These are phyloP conservation scores for Hypholoma sublateritium DNA, from an alignment of 768 basidiomycete species.

Conservation along the genomic window DNA sequence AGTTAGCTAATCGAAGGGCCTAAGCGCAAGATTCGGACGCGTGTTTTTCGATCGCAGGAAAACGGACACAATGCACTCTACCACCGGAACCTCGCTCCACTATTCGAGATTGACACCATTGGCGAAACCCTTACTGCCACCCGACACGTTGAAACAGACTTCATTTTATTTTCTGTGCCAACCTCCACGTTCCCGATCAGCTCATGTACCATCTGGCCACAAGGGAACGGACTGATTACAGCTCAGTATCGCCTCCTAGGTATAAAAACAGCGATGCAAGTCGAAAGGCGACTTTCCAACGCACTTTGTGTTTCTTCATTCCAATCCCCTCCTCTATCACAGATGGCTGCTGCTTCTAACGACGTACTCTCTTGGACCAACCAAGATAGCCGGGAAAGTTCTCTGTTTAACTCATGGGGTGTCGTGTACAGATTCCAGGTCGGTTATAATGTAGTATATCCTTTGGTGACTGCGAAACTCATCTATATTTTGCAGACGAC, in stretches of 20 bases:
- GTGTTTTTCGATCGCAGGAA: slow-evolving; percentile 70
- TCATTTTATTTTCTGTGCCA: slow-evolving; percentile 61
- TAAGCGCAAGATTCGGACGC: slow-evolving; percentile 54
- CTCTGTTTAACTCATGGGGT: slow-evolving; percentile 80
- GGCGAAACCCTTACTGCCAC: slow-evolving; percentile 63
- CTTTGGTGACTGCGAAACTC: slow-evolving; percentile 5
- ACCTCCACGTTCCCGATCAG: slow-evolving; percentile 78
- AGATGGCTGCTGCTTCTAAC: slow-evolving; percentile 42
- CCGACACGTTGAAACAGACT: slow-evolving; percentile 73
- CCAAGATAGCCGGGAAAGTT: slow-evolving; percentile 81
- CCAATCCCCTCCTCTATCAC: slow-evolving; percentile 23
- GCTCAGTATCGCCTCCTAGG: slow-evolving; percentile 42
- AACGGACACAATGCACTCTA: slow-evolving; percentile 36
- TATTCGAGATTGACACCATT: slow-evolving; percentile 51
- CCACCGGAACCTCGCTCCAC: slow-evolving; percentile 73
- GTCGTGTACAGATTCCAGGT: slow-evolving; percentile 82
- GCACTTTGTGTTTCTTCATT: slow-evolving; percentile 19
- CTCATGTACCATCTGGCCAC: slow-evolving; percentile 51
- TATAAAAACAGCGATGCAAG: slow-evolving; percentile 55
- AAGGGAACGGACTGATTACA: slow-evolving; percentile 33
- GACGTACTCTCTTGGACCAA: slow-evolving; percentile 87
- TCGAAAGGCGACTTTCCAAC: slow-evolving; percentile 31
- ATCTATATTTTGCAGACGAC: slow-evolving; percentile 55
- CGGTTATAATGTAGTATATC: slow-evolving; percentile 17
- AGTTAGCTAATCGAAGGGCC: slow-evolving; percentile 33